Base-by-base conservation (phyloP, 75 land plant genomes). In the Picea glauca region DNA sequence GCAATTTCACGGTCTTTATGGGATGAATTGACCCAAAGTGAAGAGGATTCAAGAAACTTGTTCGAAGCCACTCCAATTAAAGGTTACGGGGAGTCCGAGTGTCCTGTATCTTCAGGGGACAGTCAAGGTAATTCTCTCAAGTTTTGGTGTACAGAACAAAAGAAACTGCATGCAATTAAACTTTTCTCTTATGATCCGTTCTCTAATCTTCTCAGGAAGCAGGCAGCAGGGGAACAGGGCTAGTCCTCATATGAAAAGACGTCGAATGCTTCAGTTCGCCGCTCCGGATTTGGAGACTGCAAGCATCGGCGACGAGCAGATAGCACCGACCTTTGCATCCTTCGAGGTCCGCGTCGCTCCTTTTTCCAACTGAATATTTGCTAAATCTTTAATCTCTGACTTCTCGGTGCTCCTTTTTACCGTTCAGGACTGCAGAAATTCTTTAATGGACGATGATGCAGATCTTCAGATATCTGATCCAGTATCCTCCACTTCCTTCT, bases 181-280 rank as follows among this genome's bases (percentile, higher is more conserved):
- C 56, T 50, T 7, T 46, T 50, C 56, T 50, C 56, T 50, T 50
- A 50, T 50, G 0, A 50, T 50, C 56, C 12, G 12, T 50, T 50
- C 56, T 50, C 11, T 35, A 35, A 43, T 46, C 12, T 70, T 43
- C 21, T 2, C 74, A 70, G 74, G 74, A 12, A 70, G 74, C 50
- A 70, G 23, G 18, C 50, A 70, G 54, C 21, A n/a, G 23, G 74
- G 46, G 12, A 20, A 43, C 23, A 20, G 56, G 56, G 56, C 56
- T 50, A 50, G 75, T 73, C 75, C 75, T 20, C 54, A 26, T 13
- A 18, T 46, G 35, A 75, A 57, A 58, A 75, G 76, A 58, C 59
- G 76, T 5, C 58, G 59, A 57, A 56, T 75, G 75, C 75, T 73
- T 43, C 75, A 50, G 43, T 73, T 50, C 21, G 23, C 75, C 7